A percentile compares a stretch with the other conserved stretches of the same genome.
Conservation (phyloP, 495 filamentous ascomycete species). For the Penicillium robsamsonii region DNA sequence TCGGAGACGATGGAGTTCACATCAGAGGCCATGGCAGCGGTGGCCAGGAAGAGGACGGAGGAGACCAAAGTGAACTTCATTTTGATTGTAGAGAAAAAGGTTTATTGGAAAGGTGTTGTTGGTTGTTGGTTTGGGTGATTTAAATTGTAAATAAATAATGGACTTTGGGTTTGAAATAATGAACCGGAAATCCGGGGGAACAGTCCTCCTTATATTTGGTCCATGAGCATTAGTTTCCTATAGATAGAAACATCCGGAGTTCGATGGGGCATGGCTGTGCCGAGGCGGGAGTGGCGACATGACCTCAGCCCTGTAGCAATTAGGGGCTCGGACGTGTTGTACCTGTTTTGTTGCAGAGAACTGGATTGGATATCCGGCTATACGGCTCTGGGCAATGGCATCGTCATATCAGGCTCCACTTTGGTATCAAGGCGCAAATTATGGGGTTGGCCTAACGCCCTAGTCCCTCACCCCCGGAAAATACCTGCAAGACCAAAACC, state of each 20-base stretch:
- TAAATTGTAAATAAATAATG: not conserved
- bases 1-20: constrained; percentile 20
- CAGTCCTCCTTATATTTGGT: constrained; percentile 8
- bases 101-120: not conserved
- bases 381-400: constrained; percentile 1
- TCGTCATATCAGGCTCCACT: constrained; percentile 20
- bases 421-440: not conserved
- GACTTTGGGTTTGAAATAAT: constrained; percentile 1
- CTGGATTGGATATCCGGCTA: not conserved
- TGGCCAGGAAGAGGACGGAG: constrained; percentile 27
- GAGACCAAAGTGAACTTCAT: constrained; percentile 33
- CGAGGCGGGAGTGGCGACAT: constrained; percentile 15
- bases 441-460: not conserved
- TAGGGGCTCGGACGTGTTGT: not conserved
- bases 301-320: constrained; percentile 16
- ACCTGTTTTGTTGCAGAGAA: not conserved
- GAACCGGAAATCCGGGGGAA: constrained; percentile 5
- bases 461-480: not conserved
- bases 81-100: constrained; percentile 3
- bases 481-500: constrained; percentile 8
- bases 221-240: constrained; percentile 6
- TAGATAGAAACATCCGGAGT: constrained; percentile 17
- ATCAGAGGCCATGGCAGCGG: constrained; percentile 20
- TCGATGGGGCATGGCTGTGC: constrained; percentile 4
- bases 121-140: not conserved